Base-by-base conservation (phyloP, 2,329 filamentous ascomycete species). In the Peltaster fructicola region DNA sequence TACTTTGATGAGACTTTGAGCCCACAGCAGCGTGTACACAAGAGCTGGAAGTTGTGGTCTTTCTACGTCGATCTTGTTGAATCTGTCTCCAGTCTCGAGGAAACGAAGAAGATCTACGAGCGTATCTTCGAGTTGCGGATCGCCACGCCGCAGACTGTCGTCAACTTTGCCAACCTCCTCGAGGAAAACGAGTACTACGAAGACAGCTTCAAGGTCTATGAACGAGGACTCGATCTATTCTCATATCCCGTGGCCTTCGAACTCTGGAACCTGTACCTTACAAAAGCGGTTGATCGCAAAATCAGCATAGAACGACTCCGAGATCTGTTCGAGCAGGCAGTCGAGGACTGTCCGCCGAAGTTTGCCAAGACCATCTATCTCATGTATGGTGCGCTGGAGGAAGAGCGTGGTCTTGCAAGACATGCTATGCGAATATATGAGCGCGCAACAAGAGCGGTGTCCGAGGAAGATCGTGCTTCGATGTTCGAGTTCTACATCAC, bases 401-500 rank as follows among this genome's bases (percentile, higher is more conserved):
- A 98, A 54, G 88, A 98, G 43, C 69, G 88, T 17, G 88, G 88
- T 2, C 68, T 98, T 9, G 85, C 88, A 7, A 69, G 90, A 24
- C 85, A 95, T 48, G 90, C 90, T 2, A 98, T 98, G 88, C 77
- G 88, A 31, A 98, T 98, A 39, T 98, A 98, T 53, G 90, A 98
- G 56, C 76, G 88, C 30, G 88, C 88, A 6, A 98, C 88, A 4
- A 72, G 88, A 15, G 84, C 85, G 8, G 90, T 98, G 3, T 75
- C 80, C 8, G 88, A 98, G 43, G 85, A 93, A 44, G 85, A 98
- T 50, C 68, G 82, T 25, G 74, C 84, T 31, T 82, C 92, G 43
- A 93, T 98, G 84, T 98, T 93, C 59, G 88, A 92, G 51, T 92
- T 95, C 48, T 98, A 98, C 59, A 93, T 98, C 47, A 95, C 85